These are phyloP conservation scores for Metschnikowia corniflorae DNA, from an alignment of 805 yeast species.

Conservation along the genomic window DNA sequence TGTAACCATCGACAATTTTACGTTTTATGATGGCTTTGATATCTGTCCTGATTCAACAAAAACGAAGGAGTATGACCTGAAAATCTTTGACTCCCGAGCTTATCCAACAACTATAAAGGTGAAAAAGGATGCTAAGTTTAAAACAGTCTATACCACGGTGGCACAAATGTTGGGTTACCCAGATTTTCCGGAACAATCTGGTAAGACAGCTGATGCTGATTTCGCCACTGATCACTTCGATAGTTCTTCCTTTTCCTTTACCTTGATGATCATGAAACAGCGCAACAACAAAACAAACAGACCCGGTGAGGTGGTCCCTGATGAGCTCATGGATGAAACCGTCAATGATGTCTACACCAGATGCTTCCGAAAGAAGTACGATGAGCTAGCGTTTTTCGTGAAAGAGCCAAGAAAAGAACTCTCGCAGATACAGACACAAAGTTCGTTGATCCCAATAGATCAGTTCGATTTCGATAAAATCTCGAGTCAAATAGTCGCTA, in stretches of 20 bases:
- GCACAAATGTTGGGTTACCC: constrained; percentile 42
- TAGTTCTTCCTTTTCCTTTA: constrained; percentile 30
- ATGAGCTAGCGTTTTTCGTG: constrained; percentile 56
- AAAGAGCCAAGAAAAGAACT: constrained; percentile 54
- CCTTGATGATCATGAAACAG: constrained; percentile 63
- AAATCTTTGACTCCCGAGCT: constrained; percentile 44
- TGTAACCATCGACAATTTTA: constrained; percentile 51
- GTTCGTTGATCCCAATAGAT: constrained; percentile 17
- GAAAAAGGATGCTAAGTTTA: constrained; percentile 52
- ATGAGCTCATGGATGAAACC: constrained; percentile 30
- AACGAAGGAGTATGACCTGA: constrained; percentile 45
- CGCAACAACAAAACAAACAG: constrained; percentile 72
- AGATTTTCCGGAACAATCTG: constrained; percentile 8
- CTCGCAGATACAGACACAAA: constrained; percentile 15
- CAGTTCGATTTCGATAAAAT: constrained; percentile 24
- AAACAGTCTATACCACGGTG: constrained; percentile 48
- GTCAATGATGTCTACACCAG: constrained; percentile 51
- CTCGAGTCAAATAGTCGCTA: constrained; percentile 12
- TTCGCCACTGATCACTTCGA: constrained; percentile 1
- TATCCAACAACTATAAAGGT: constrained; percentile 50
- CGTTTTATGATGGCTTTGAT: constrained; percentile 69
- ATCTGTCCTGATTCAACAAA: constrained; percentile 59
- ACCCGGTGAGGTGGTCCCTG: constrained; percentile 42
- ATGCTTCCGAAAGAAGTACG: constrained; percentile 44
- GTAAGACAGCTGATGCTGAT: too few species aligned